Evolutionary conservation across 306 rosid genomes (phyloP).

Genomic region (Glycyrrhiza uralensis): DNA sequence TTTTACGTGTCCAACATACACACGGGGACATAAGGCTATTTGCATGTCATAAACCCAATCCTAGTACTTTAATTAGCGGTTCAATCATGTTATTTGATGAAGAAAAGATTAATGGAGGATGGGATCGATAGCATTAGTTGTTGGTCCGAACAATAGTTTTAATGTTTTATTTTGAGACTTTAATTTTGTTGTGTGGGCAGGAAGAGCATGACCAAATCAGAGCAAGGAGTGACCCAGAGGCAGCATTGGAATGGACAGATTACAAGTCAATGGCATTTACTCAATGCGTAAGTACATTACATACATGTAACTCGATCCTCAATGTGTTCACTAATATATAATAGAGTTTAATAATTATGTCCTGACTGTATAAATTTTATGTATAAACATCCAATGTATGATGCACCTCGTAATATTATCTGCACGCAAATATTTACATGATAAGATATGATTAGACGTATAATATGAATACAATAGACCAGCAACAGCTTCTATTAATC

Average conservation of each 20-base stretch:
- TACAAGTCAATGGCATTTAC: conserved; percentile 95
- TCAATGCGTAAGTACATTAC: conserved; percentile 77
- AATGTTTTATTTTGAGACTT: too few species aligned
- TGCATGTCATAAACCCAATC: too few species aligned
- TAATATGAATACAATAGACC: too few species aligned
- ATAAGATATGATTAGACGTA: too few species aligned
- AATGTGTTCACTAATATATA: neutral
- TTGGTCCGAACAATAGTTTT: too few species aligned
- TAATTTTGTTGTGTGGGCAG: conserved; percentile 32
- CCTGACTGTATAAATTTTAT: too few species aligned
- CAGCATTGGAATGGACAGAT: conserved; percentile 73
- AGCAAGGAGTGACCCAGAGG: conserved; percentile 44
- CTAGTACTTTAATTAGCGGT: neutral
- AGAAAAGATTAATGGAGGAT: neutral
- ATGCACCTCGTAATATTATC: too few species aligned
- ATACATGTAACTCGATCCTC: conserved; percentile 58
- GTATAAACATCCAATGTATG: too few species aligned
- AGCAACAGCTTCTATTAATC: neutral
- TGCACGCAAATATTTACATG: too few species aligned
- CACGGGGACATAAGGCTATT: neutral
- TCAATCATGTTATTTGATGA: neutral
- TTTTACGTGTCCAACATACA: neutral
- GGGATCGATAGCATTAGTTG: neutral
- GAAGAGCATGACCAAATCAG: conserved; percentile 85
- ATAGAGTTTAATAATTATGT: too few species aligned